Evolutionary conservation across 768 basidiomycete genomes (phyloP).

Genomic region (Lenzites betulinus): DNA sequence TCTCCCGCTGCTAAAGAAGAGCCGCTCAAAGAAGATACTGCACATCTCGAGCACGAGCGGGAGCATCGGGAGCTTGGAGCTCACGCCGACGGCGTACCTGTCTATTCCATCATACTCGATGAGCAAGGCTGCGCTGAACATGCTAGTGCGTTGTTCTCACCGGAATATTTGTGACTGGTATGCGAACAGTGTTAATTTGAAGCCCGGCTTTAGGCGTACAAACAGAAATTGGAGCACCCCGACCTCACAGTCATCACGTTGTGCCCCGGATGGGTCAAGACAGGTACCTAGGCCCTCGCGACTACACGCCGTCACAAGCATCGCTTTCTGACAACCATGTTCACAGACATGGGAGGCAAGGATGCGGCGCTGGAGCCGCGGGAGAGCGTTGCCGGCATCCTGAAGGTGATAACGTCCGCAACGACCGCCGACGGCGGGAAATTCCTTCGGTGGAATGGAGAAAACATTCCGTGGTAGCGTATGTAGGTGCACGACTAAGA

Average conservation of each 20-base stretch:
- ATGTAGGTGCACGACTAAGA: background rate
- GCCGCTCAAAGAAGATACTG: conserved; percentile 34
- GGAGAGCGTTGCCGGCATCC: conserved; percentile 10
- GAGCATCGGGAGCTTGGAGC: background rate
- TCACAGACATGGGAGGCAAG: conserved; percentile 19
- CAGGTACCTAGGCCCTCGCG: conserved; percentile 1
- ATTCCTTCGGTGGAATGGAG: conserved; percentile 14
- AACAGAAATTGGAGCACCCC: conserved; percentile 16
- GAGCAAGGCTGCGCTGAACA: conserved; percentile 20
- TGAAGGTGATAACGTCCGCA: conserved; percentile 7
- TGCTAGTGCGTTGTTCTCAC: conserved; percentile 28
- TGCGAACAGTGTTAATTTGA: conserved; percentile 3
- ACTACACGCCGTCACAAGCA: no score
- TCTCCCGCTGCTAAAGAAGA: conserved; percentile 36
- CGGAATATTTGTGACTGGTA: background rate
- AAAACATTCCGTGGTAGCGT: conserved; percentile 16
- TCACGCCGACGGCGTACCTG: no score
- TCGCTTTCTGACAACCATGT: background rate
- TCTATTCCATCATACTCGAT: background rate
- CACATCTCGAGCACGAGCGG: conserved; percentile 30
- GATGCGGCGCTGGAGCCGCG: conserved; percentile 12
- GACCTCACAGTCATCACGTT: conserved; percentile 16
- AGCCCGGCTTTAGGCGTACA: conserved; percentile 15
- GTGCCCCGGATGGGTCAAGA: conserved; percentile 24
- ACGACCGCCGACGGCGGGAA: conserved; percentile 11